These are phyloP conservation scores for Cystobasidium onofrii DNA, from an alignment of 768 basidiomycete species.

Conservation along the genomic window DNA sequence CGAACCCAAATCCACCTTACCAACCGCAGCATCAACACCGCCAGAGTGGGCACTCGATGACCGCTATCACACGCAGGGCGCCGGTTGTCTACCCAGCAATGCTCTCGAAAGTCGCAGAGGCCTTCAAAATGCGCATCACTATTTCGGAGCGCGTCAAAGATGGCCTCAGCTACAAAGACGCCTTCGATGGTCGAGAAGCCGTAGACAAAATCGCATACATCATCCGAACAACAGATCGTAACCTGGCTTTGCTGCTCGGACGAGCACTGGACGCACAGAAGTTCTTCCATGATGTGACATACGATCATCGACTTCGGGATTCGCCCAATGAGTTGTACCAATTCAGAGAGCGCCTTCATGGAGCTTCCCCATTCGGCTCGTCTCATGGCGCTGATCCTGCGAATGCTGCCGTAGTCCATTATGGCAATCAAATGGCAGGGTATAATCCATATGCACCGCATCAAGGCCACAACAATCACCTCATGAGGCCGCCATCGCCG, in stretches of 20 bases:
- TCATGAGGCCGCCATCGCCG: slow-evolving; percentile 33
- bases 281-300: slow-evolving; percentile 98
- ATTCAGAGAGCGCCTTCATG: slow-evolving; percentile 69
- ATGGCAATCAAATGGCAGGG: neutral
- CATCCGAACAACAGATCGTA: slow-evolving; percentile 95
- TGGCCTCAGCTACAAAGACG: slow-evolving; percentile 87
- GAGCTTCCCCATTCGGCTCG: slow-evolving; percentile 58
- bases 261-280: slow-evolving; percentile 94
- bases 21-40: neutral
- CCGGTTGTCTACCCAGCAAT: slow-evolving; percentile 91
- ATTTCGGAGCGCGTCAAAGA: slow-evolving; percentile 80
- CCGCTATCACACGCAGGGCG: neutral
- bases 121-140: slow-evolving; percentile 73
- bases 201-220: slow-evolving; percentile 96
- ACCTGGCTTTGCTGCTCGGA: slow-evolving; percentile 87
- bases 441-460: slow-evolving; percentile 25
- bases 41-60: neutral
- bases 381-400: neutral
- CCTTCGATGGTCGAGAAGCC: slow-evolving; percentile 93
- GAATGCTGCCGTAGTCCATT: neutral
- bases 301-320: slow-evolving; percentile 90
- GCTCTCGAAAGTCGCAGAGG: slow-evolving; percentile 85
- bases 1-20: neutral
- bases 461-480: slow-evolving; percentile 4
- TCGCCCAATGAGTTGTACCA: slow-evolving; percentile 83